Evolutionary conservation across 192 early-diverging fungal species (phyloP).

Genomic region (Entomortierella beljakovae): DNA sequence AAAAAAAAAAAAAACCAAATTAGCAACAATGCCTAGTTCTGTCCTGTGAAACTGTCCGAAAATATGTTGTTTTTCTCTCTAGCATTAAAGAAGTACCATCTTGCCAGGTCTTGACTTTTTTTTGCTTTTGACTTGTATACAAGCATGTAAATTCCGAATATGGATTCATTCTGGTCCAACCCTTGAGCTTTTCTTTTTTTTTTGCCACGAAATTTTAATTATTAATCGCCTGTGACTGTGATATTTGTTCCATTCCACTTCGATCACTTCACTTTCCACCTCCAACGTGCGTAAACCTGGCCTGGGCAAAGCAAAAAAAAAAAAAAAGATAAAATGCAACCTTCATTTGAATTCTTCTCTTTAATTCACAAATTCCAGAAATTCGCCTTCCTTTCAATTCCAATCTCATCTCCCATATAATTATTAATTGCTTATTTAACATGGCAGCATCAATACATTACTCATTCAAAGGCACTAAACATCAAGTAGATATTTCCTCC

Average conservation of each 20-base stretch:
- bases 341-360: not conserved
- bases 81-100: too few relatives aligned
- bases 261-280: not conserved
- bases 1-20: not conserved
- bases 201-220: not conserved
- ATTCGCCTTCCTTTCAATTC: not conserved
- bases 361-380: too few relatives aligned
- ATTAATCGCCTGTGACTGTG: not conserved
- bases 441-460: constrained; percentile 29
- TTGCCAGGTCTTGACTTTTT: constrained; percentile 67
- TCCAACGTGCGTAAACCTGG: too few relatives aligned
- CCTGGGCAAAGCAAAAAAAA: constrained; percentile 1
- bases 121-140: constrained; percentile 63
- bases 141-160: constrained; percentile 54
- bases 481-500: not conserved
- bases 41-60: not conserved
- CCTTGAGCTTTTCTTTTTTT: not conserved
- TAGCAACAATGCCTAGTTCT: not conserved
- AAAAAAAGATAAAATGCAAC: not conserved
- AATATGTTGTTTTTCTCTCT: not conserved
- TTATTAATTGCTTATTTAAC: too few relatives aligned
- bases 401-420: not conserved
- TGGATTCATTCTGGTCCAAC: constrained; percentile 39
- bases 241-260: constrained; percentile 7
- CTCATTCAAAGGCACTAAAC: constrained; percentile 38